Base-by-base conservation (phyloP, 1,284 basidiomycete species). In the Anthracocystis walkeri region DNA sequence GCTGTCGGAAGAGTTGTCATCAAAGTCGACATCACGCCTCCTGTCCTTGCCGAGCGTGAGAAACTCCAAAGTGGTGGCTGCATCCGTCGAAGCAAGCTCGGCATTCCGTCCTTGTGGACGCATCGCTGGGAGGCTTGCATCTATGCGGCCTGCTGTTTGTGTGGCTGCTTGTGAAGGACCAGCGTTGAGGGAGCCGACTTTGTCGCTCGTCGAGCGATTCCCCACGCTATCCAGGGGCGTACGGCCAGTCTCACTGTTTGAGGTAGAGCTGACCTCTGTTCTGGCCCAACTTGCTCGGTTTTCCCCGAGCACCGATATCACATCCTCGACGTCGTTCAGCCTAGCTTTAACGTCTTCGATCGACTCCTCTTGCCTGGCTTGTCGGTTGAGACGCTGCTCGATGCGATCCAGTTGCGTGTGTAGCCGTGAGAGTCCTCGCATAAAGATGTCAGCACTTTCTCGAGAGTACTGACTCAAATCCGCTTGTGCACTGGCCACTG, bases 41-140 rank as follows among this genome's bases (percentile, higher is more conserved):
- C 72, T 61, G 35, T 75, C 72, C 41, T 75, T 75, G 25, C 72
- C 72, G 2, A 75, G 53, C 10, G 67, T 70, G 12, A 75, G 58
- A 33, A 75, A 75, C 50, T 75, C 72, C 25, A 75, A 59, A 3
- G 72, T 70, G 8, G 72, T 75, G 21, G 72, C 72, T 33, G 64
- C 72, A 40, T 75, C 72, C 12, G 63, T 70, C 21, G 66, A 70
- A 12, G 67, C 72, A 11, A 75, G 63, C 42, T 75, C 66, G 1
- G 66, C 72, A 23, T 75, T 75, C 4, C 59, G 62, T 21, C 48
- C 59, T 35, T 60, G 59, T 27, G 46, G 51, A 16, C 58, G 62
- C 31, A 33, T 38, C 5, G 49, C 44, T 20, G 62, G 50, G 20
- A 60, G 41, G 16, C 25, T 50, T 27, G 20, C 14, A 5, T 50